phyloP scores from a whole-genome alignment of 2,329 filamentous ascomycete genomes.

The Talaromyces sp. region DNA sequence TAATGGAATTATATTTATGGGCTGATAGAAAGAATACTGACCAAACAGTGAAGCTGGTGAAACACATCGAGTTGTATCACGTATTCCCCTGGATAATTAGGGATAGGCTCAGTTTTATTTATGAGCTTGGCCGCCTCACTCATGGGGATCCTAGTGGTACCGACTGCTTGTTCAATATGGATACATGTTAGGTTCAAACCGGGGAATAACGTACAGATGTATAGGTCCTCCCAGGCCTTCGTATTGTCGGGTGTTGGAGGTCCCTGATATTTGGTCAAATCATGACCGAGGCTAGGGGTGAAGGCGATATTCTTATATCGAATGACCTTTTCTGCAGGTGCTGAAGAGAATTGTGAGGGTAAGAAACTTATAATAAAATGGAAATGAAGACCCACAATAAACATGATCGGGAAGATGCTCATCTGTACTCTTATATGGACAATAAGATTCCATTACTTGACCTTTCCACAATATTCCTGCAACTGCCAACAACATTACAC shows the following conservation, averaged over 20 bases:
- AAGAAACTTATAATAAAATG: too few relatives aligned
- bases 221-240: conserved; percentile 10
- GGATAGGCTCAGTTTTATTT: conserved; percentile 20
- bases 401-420: too few relatives aligned
- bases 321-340: conserved; percentile 5
- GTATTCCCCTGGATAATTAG: conserved; percentile 10
- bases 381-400: too few relatives aligned
- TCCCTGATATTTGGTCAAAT: conserved; percentile 11
- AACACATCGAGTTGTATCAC: conserved; percentile 20
- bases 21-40: not conserved
- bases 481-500: too few relatives aligned
- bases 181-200: not conserved
- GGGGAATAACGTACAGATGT: not conserved
- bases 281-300: not conserved
- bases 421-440: too few relatives aligned
- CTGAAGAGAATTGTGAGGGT: not conserved
- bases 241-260: conserved; percentile 9
- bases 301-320: conserved; percentile 10
- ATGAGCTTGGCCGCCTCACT: conserved; percentile 26
- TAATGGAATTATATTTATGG: not conserved
- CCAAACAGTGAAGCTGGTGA: conserved; percentile 17
- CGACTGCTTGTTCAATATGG: conserved; percentile 8
- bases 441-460: too few relatives aligned
- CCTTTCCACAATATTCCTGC: too few relatives aligned
- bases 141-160: conserved; percentile 9